Evolutionary conservation across 2,329 filamentous ascomycete species (phyloP).

Genomic region (Aspergillus sp.): DNA sequence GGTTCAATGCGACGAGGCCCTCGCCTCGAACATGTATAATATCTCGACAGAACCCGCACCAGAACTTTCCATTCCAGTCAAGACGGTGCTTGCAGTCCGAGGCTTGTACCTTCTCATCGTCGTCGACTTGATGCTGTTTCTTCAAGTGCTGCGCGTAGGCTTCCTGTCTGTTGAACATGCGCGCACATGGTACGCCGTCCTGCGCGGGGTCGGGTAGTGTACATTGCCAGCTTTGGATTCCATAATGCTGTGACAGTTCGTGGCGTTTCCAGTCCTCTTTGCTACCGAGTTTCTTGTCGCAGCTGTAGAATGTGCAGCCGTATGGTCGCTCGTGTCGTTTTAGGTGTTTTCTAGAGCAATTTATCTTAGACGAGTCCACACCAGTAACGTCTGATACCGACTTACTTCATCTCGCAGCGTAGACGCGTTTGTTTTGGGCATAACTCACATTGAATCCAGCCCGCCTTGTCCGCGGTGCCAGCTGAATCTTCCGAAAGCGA

Average conservation of each 20-base stretch:
- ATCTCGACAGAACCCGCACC: slow-evolving; percentile 81
- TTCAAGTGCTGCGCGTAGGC: slow-evolving; percentile 66
- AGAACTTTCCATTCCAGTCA: slow-evolving; percentile 73
- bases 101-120: slow-evolving; percentile 29
- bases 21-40: slow-evolving; percentile 58
- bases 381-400: neutral
- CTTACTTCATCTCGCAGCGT: slow-evolving; percentile 45
- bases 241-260: slow-evolving; percentile 77
- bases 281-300: slow-evolving; percentile 78
- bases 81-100: slow-evolving; percentile 60
- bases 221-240: slow-evolving; percentile 75
- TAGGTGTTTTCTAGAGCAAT: slow-evolving; percentile 70
- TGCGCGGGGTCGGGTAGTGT: slow-evolving; percentile 44
- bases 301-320: slow-evolving; percentile 74
- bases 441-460: slow-evolving; percentile 36
- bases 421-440: slow-evolving; percentile 38
- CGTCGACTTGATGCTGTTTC: slow-evolving; percentile 51
- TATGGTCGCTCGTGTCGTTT: slow-evolving; percentile 83
- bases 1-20: slow-evolving; percentile 62
- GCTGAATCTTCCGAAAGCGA: slow-evolving; percentile 16
- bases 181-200: slow-evolving; percentile 54
- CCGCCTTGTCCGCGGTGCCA: slow-evolving; percentile 27
- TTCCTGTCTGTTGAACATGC: slow-evolving; percentile 62
- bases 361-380: neutral
- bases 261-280: slow-evolving; percentile 96